These are phyloP conservation scores for Phytopythium litorale DNA, from an alignment of 352 stramenopile species.

Conservation along the genomic window DNA sequence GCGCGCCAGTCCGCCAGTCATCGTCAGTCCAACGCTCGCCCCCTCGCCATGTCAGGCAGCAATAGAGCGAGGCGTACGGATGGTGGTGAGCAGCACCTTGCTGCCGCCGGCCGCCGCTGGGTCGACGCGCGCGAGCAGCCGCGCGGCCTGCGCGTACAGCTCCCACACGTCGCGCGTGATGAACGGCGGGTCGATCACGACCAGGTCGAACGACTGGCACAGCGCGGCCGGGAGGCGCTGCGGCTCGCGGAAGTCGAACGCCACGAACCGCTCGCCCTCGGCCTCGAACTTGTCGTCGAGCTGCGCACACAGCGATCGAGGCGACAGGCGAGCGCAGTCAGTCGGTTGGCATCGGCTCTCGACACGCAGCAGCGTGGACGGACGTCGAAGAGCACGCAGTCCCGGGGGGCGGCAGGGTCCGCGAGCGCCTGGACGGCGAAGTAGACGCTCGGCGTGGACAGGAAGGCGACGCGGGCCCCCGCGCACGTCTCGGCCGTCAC, in stretches of 20 bases:
- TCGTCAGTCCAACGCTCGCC: not conserved
- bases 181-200: constrained; percentile 94
- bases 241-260: constrained; percentile 90
- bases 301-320: constrained; percentile 21
- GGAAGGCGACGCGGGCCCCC: constrained; percentile 74
- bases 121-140: constrained; percentile 47
- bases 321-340: too few species aligned
- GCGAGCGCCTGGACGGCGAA: constrained; percentile 75
- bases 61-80: constrained; percentile 38
- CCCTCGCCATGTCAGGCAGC: too few species aligned
- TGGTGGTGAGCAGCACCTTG: constrained; percentile 89
- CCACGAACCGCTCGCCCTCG: constrained; percentile 64
- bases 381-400: constrained; percentile 90
- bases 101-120: constrained; percentile 14
- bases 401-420: constrained; percentile 6
- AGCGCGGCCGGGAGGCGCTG: constrained; percentile 51
- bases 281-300: constrained; percentile 81
- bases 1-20: not conserved
- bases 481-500: constrained; percentile 46
- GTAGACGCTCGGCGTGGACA: constrained; percentile 94
- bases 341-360: too few species aligned
- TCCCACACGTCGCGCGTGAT: constrained; percentile 93
- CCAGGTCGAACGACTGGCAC: constrained; percentile 80
- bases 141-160: constrained; percentile 72
- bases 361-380: constrained; percentile 12